These are phyloP conservation scores for Ascochyta viciae-villosae DNA, from an alignment of 2,329 filamentous ascomycete genomes.

Conservation along the genomic window DNA sequence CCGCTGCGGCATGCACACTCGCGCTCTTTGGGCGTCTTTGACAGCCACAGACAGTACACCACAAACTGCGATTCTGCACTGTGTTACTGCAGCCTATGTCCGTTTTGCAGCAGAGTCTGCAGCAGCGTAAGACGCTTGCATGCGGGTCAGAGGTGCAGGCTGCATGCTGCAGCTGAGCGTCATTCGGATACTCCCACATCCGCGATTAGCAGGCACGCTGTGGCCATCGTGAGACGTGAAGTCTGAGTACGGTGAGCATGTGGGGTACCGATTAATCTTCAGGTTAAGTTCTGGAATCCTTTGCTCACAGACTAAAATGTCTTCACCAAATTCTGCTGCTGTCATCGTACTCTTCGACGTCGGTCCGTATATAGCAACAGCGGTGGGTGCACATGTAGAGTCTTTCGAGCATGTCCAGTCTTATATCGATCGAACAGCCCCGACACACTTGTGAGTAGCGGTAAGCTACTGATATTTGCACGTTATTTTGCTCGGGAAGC, in stretches of 20 bases:
- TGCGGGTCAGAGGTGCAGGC: neutral
- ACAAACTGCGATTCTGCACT: neutral
- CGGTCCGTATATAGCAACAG: too few species aligned
- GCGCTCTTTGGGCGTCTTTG: neutral
- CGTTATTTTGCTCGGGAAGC: neutral
- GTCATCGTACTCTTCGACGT: too few species aligned
- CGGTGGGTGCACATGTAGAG: too few species aligned
- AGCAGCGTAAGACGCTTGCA: neutral
- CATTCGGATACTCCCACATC: constrained; percentile 7
- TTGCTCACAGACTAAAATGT: neutral
- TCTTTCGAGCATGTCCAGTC: too few species aligned
- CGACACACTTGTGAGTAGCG: neutral
- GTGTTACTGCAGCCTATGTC: neutral
- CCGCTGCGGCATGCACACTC: constrained; percentile 3
- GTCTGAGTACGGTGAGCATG: constrained; percentile 2
- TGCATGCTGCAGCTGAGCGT: constrained; percentile 2
- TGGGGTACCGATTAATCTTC: neutral
- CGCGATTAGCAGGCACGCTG: neutral
- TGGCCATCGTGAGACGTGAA: neutral
- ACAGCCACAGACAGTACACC: neutral
- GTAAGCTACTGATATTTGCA: neutral
- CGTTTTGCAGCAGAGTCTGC: neutral
- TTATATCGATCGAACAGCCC: neutral
- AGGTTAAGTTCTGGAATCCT: neutral
- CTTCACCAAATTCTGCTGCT: too few species aligned